Evolutionary conservation across 1,284 basidiomycete genomes (phyloP).

Genomic region (Heterobasidion parviporum): DNA sequence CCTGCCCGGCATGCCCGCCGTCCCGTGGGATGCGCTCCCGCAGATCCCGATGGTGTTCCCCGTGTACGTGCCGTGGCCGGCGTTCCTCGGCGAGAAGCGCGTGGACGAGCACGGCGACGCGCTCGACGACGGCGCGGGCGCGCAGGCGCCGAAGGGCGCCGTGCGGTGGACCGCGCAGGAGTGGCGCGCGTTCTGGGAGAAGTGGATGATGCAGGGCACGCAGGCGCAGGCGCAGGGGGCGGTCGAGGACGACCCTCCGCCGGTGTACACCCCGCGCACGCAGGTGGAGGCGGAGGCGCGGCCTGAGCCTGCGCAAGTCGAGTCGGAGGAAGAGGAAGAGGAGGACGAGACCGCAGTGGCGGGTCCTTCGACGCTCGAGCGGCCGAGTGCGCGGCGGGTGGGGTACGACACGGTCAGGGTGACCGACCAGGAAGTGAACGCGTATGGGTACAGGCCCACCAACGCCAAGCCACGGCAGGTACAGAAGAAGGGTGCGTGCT

Average conservation of each 20-base stretch:
- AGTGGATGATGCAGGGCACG: slow-evolving; percentile 52
- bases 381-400: slow-evolving; percentile 23
- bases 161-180: slow-evolving; percentile 40
- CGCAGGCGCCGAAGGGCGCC: slow-evolving; percentile 24
- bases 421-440: slow-evolving; percentile 57
- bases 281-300: slow-evolving; percentile 16
- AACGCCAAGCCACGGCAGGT: slow-evolving; percentile 42
- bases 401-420: slow-evolving; percentile 44
- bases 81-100: slow-evolving; percentile 47
- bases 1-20: slow-evolving; percentile 38
- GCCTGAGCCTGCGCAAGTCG: not conserved
- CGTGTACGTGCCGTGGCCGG: slow-evolving; percentile 61
- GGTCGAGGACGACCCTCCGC: slow-evolving; percentile 48
- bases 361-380: slow-evolving; percentile 10
- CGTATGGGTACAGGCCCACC: slow-evolving; percentile 54
- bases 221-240: slow-evolving; percentile 34
- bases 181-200: slow-evolving; percentile 63
- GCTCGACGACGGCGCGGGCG: slow-evolving; percentile 16
- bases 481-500: slow-evolving; percentile 63
- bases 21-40: slow-evolving; percentile 53
- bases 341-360: slow-evolving; percentile 11
- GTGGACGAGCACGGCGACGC: slow-evolving; percentile 23
- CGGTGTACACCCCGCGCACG: slow-evolving; percentile 58
- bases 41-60: slow-evolving; percentile 77
- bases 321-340: slow-evolving; percentile 10